These are phyloP conservation scores for Ustulina deusta DNA, from an alignment of 2,329 filamentous ascomycete genomes.

Conservation along the genomic window DNA sequence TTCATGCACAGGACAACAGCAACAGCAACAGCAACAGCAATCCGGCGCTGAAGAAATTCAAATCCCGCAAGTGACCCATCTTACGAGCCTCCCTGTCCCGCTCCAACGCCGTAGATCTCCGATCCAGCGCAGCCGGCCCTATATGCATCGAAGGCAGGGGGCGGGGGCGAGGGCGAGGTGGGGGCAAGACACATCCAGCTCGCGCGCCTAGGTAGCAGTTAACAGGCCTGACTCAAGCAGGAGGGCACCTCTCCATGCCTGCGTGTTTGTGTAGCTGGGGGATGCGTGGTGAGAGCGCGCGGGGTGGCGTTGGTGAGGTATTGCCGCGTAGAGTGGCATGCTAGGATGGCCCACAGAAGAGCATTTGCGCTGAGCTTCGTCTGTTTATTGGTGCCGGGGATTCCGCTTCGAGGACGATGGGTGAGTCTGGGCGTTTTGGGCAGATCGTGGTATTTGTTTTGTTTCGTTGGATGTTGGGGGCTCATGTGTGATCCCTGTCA, in stretches of 20 bases:
- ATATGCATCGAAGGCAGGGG: conserved; percentile 23
- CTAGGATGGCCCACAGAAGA: conserved; percentile 39
- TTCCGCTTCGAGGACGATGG: not conserved
- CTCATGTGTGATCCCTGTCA: not conserved
- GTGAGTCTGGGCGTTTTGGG: conserved; percentile 11
- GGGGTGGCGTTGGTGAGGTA: conserved; percentile 35
- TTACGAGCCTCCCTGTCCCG: conserved; percentile 31
- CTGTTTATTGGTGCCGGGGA: not conserved
- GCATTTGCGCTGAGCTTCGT: conserved; percentile 25
- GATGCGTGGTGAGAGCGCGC: conserved; percentile 21
- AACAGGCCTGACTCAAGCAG: no score
- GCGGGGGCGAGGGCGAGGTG: conserved; percentile 19
- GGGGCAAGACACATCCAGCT: no score
- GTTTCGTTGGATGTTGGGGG: not conserved
- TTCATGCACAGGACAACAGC: conserved; percentile 42
- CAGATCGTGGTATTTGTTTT: no score
- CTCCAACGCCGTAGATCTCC: conserved; percentile 39
- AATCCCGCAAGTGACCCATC: conserved; percentile 41
- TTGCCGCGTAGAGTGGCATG: conserved; percentile 37
- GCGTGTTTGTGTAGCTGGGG: conserved; percentile 44
- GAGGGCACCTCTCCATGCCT: conserved; percentile 42
- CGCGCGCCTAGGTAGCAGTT: no score
- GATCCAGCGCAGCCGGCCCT: conserved; percentile 35
- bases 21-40: conserved; percentile 37
- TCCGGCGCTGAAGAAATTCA: conserved; percentile 44